Percentiles rank a stretch among this genome's conserved stretches.
phyloP scores from a whole-genome alignment of 129 eudicot genomes.

The Flaveria ramosissima region DNA sequence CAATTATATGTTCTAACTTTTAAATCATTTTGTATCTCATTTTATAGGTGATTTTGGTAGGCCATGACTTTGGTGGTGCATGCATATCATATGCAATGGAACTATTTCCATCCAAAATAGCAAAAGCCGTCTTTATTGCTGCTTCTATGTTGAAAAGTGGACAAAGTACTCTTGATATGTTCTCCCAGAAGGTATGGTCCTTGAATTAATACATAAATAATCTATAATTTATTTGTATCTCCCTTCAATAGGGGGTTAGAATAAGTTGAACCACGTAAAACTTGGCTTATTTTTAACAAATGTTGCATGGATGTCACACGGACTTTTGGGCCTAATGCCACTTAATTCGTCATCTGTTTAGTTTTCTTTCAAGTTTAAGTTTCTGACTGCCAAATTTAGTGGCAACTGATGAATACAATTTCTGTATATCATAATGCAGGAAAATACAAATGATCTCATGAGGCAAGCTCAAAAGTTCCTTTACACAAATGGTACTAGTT shows the following conservation, averaged over 20 bases:
- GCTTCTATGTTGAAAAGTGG: constrained; percentile 87
- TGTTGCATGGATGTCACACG: not conserved
- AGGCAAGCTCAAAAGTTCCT: constrained; percentile 78
- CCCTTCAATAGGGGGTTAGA: not conserved
- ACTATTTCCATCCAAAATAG: constrained; percentile 60
- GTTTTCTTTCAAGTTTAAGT: not conserved
- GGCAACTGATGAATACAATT: not conserved
- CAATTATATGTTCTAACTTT: not conserved
- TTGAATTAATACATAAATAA: not conserved
- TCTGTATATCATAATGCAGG: constrained; percentile 47
- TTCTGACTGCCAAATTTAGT: not conserved
- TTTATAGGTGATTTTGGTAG: constrained; percentile 83
- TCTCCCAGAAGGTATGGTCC: constrained; percentile 76
- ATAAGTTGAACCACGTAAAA: not conserved
- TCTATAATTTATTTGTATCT: constrained; percentile 4
- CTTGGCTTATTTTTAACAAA: not conserved
- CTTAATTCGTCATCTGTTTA: not conserved
- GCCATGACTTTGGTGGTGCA: constrained; percentile 97
- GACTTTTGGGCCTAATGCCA: not conserved
- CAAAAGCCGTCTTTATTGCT: constrained; percentile 80
- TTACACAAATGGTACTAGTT: constrained; percentile 73
- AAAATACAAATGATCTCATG: constrained; percentile 73
- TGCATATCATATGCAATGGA: constrained; percentile 95
- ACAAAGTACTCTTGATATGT: constrained; percentile 87
- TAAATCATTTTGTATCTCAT: not conserved